Evolutionary conservation across 2,329 filamentous ascomycete species (phyloP), one percentile per base, ranked within the genome.

Genomic region (Arthrobotrys sphaeroides): DNA sequence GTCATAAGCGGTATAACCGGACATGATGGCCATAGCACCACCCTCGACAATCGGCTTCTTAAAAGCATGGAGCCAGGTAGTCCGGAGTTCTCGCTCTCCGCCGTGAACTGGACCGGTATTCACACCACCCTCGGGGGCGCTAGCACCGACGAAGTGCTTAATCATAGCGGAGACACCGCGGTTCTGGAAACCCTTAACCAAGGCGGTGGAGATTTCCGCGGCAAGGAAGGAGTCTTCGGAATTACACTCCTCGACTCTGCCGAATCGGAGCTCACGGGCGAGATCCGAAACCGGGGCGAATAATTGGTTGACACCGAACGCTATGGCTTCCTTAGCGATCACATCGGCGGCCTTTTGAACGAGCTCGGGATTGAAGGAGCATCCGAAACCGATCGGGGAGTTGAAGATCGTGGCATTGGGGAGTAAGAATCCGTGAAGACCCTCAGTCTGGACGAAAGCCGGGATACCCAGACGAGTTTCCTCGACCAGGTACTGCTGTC

Each of bases 331-430:
- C 53, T 87, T 85, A 4, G 86, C 90, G 78, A 92, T 91, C 16
- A 87, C 85, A 2, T 83, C 83, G 5, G 85, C 90, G 90, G 92
- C 92, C 78, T 90, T 86, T 77, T 88, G 82, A 2, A 92, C 83
- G 12, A 92, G 82, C 42, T 83, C 84, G 0, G 87, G 86, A 80
- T 93, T 91, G 83, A 89, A 93, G 0, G 90, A 90, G 79, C 89
- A 91, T 13, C 88, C 90, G 62, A 90, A 87, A 5, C 84, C 90
- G 78, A 93, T 92, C 0, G 91, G 90, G 0, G 89, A 91, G 82
- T 92, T 93, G 84, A 92, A 93, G 73, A 93, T 91, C 0, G 91
- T 93, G 1, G 90, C 90, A 80, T 92, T 92, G 7, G 87, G 86
- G 45, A 90, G 86, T 31, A 92, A 83, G 78, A 92, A 89, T 0